phyloP scores from a whole-genome alignment of 164 flowering plant genomes.

The Chloranthus sessilifolius region DNA sequence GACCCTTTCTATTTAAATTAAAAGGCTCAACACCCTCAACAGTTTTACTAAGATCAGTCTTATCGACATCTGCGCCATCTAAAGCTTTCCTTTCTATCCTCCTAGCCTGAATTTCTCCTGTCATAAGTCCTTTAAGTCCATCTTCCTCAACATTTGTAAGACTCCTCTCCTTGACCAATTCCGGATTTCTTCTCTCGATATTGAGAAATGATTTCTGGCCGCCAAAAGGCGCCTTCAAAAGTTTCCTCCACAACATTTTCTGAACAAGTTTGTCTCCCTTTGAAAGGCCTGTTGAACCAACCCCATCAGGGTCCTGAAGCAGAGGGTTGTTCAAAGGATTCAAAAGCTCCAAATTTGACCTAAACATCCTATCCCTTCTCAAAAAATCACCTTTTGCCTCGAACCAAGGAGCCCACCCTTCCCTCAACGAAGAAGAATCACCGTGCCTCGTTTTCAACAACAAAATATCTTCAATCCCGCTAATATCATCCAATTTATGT shows the following conservation, averaged over 20 bases:
- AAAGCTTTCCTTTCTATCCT: conserved; percentile 37
- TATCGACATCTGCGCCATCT: conserved; percentile 19
- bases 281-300: conserved; percentile 58
- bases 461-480: conserved; percentile 66
- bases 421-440: conserved; percentile 52
- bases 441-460: conserved; percentile 44
- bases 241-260: conserved; percentile 46
- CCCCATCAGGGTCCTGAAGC: conserved; percentile 86
- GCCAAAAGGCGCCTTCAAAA: conserved; percentile 44
- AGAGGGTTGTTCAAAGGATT: conserved; percentile 82
- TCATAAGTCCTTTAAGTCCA: conserved; percentile 2
- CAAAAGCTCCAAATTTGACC: conserved; percentile 70
- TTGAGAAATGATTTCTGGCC: not conserved
- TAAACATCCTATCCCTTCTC: conserved; percentile 76
- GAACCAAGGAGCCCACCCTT: conserved; percentile 95
- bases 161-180: not conserved
- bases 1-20: too few species aligned
- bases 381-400: conserved; percentile 80
- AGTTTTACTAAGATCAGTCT: too few species aligned
- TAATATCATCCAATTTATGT: conserved; percentile 45
- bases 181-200: not conserved
- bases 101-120: conserved; percentile 21
- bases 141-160: conserved; percentile 4
- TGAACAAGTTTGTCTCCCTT: conserved; percentile 69
- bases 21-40: too few species aligned